Conservation (phyloP, 441 rosid genomes). For the Gossypium davidsonii region DNA sequence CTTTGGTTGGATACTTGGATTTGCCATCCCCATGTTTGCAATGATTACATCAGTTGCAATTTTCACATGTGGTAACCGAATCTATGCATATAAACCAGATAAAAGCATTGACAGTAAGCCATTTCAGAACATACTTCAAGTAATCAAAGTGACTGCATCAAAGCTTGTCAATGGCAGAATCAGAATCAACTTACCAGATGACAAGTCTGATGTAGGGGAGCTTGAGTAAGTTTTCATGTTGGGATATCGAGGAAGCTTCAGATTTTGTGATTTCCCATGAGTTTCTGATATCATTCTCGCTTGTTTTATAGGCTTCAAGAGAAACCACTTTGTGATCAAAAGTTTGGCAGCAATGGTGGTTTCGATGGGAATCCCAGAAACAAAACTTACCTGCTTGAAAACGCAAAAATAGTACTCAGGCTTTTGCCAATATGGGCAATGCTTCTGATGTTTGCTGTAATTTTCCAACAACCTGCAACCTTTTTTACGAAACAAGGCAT, state of each 20-base stretch:
- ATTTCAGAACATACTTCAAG: conserved; percentile 20
- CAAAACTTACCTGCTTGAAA: conserved; percentile 25
- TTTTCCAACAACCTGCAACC: conserved; percentile 81
- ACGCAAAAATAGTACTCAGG: conserved; percentile 40
- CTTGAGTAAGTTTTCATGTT: conserved; percentile 56
- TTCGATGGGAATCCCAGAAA: conserved; percentile 20
- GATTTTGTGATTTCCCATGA: not conserved
- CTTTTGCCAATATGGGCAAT: conserved; percentile 82
- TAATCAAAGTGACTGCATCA: conserved; percentile 32
- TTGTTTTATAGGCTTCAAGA: conserved; percentile 57
- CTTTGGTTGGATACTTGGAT: conserved; percentile 85
- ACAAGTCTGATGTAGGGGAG: conserved; percentile 40
- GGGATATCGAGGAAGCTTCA: not conserved
- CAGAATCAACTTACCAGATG: conserved; percentile 35
- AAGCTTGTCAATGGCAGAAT: conserved; percentile 27
- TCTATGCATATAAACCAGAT: conserved; percentile 38
- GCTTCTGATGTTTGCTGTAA: conserved; percentile 83
- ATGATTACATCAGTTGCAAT: conserved; percentile 45
- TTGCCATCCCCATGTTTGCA: conserved; percentile 67
- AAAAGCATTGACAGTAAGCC: conserved; percentile 17
- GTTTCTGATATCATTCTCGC: conserved; percentile 10
- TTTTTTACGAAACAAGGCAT: conserved; percentile 94
- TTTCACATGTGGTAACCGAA: conserved; percentile 47
- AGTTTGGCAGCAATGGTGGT: conserved; percentile 14
- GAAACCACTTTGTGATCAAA: conserved; percentile 57